A percentile compares a stretch with the other conserved stretches of the same genome.
These are phyloP conservation scores for Nannochloris sp. DNA, from an alignment of 139 green algal genomes.

Conservation along the genomic window DNA sequence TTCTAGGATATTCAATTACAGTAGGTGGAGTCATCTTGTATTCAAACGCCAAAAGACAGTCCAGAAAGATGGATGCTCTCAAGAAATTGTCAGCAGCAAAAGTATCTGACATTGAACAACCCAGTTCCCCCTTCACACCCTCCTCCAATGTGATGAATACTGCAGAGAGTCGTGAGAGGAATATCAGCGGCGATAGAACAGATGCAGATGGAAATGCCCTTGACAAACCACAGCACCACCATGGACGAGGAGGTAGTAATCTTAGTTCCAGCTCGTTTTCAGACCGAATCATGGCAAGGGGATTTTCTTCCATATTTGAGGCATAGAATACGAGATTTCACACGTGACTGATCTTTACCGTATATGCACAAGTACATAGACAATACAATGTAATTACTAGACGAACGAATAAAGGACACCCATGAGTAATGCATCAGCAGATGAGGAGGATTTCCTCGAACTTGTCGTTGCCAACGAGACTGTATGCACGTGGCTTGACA, in stretches of 20 bases:
- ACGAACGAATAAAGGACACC: no score
- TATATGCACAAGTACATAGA: neutral
- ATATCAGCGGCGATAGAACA: neutral
- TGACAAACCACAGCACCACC: no score
- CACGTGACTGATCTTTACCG: neutral
- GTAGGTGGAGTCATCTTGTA: constrained; percentile 70
- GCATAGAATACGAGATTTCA: neutral
- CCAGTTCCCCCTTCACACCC: neutral
- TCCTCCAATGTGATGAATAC: no score
- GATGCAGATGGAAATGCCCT: neutral
- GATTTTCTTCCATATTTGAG: constrained; percentile 10
- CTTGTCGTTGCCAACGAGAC: constrained; percentile 49
- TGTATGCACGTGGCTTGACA: constrained; percentile 28
- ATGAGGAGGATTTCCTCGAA: constrained; percentile 44
- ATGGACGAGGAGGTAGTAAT: no score
- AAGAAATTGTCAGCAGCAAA: neutral
- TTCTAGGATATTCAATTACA: constrained; percentile 75
- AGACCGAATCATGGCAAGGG: constrained; percentile 11
- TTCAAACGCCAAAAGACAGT: constrained; percentile 4
- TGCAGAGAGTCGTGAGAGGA: neutral
- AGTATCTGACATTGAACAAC: neutral
- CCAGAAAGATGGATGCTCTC: neutral
- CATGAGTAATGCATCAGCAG: constrained; percentile 4
- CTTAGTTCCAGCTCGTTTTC: no score
- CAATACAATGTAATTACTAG: no score